phyloP scores from a whole-genome alignment of 2,329 filamentous ascomycete genomes.

The Clarireedia paspali region DNA sequence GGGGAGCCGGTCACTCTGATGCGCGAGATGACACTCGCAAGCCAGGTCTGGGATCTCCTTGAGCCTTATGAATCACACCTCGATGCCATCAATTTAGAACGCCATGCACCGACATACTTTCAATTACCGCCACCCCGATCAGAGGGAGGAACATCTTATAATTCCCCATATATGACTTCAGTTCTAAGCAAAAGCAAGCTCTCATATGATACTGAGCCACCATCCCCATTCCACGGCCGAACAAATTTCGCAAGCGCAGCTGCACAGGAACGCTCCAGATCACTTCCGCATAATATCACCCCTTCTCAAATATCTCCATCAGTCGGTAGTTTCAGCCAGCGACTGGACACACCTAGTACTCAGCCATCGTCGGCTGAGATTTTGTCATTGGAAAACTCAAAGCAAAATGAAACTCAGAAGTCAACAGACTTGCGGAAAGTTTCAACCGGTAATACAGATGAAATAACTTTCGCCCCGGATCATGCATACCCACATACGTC shows the following conservation, averaged over 20 bases:
- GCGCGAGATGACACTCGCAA: conserved; percentile 31
- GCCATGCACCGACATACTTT: conserved; percentile 32
- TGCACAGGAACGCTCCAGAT: conserved; percentile 11
- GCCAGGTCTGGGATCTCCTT: conserved; percentile 32
- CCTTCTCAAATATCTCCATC: conserved; percentile 19
- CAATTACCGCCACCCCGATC: conserved; percentile 29
- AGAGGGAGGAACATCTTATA: conserved; percentile 17
- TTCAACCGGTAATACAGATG: not conserved
- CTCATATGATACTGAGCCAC: conserved; percentile 8
- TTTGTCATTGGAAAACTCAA: conserved; percentile 12
- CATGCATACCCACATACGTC: not conserved
- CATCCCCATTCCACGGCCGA: conserved; percentile 12
- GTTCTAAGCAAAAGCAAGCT: conserved; percentile 8
- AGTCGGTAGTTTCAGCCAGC: conserved; percentile 2
- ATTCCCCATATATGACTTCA: conserved; percentile 13
- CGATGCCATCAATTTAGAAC: conserved; percentile 33
- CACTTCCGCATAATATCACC: conserved; percentile 12
- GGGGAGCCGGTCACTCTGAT: conserved; percentile 29
- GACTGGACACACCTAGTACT: conserved; percentile 12
- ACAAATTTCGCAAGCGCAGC: conserved; percentile 10
- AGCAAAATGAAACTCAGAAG: conserved; percentile 8
- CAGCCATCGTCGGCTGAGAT: conserved; percentile 15
- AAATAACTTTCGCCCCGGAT: conserved; percentile 14
- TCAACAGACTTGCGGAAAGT: conserved; percentile 1
- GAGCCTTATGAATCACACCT: conserved; percentile 32